These are phyloP conservation scores for Blastocystis sp. DNA, from an alignment of 352 stramenopile species.

Conservation along the genomic window DNA sequence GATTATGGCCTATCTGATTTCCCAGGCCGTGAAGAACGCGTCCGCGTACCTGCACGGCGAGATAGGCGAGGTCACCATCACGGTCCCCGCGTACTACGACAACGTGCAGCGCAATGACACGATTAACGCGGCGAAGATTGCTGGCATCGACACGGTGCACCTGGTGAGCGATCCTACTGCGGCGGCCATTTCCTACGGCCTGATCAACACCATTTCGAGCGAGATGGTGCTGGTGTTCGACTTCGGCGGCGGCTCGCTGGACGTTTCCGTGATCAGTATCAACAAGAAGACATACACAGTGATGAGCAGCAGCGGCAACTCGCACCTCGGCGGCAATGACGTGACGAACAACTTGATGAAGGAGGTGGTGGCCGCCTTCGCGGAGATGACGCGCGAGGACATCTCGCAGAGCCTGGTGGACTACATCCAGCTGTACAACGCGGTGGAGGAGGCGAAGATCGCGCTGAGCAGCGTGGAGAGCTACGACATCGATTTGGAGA, in stretches of 20 bases:
- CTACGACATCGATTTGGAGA: conserved; percentile 43
- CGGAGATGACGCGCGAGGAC: not conserved
- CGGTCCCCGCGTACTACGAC: conserved; percentile 85
- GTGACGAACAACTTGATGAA: conserved; percentile 19
- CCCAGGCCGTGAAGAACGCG: conserved; percentile 57
- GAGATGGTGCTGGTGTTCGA: conserved; percentile 74
- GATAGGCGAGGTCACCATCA: conserved; percentile 78
- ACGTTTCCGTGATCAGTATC: conserved; percentile 72
- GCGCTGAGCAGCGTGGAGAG: conserved; percentile 26
- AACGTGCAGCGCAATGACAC: conserved; percentile 83
- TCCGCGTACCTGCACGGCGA: conserved; percentile 72
- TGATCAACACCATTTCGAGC: conserved; percentile 14
- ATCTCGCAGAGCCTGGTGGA: not conserved
- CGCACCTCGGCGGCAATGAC: conserved; percentile 83
- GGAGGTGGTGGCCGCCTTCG: conserved; percentile 4
- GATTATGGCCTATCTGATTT: not conserved
- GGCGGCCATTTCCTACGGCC: conserved; percentile 49
- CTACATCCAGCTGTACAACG: not conserved
- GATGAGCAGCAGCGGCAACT: conserved; percentile 80
- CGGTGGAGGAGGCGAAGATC: conserved; percentile 50
- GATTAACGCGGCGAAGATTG: conserved; percentile 81
- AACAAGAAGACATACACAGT: conserved; percentile 72
- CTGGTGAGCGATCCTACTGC: conserved; percentile 84
- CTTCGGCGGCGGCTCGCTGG: conserved; percentile 78
- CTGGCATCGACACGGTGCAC: conserved; percentile 87